Evolutionary conservation across 2,329 filamentous ascomycete species (phyloP), one percentile per base, ranked within the genome.

Genomic region (Xylariaceae sp.): DNA sequence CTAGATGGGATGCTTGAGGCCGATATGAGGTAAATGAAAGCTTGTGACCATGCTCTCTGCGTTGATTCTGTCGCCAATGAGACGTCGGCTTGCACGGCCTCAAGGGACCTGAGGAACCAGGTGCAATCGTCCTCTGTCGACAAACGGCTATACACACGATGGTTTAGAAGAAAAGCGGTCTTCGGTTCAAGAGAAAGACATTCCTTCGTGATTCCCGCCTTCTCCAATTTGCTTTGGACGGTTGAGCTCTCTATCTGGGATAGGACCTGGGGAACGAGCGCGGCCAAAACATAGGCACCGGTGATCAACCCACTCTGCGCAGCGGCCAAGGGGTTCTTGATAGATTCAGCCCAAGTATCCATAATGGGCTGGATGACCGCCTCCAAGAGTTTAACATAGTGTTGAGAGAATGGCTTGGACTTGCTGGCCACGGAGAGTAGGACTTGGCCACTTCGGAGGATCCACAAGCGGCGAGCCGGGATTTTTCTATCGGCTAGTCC

Each of bases 401-500:
- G 75, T 47, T 76, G 72, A 40, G 78, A 71, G 45, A 83, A 65
- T 9, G 77, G 65, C 3, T 75, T 69, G 4, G 74, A 66, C n/a
- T 75, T 66, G 12, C 74, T 62, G 35, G 74, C 69, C 11, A 81
- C 72, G 39, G 76, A 72, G 75, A 84, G 86, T 45, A 96, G 73
- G 1, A 91, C 73, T 34, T 89, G 82, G 41, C 88, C 90, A 35
- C 86, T 74, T 41, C 84, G 84, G 39, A 94, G 75, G 50, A 89
- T 79, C 94, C 94, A 99, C 27, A 89, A 73, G 59, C 86, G 89
- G 31, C 89, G 85, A 51, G 88, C 82, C 4, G 85, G 79, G 1
- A 88, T 74, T 64, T 91, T 89, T 72, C 97, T 99, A 62, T 99
- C 94, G 6, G 79, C 77, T 43, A 95, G 77, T 1, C 92, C 94